Conservation (phyloP, 1,139 yeast genomes). For the Saccharomyces hybrid region DNA sequence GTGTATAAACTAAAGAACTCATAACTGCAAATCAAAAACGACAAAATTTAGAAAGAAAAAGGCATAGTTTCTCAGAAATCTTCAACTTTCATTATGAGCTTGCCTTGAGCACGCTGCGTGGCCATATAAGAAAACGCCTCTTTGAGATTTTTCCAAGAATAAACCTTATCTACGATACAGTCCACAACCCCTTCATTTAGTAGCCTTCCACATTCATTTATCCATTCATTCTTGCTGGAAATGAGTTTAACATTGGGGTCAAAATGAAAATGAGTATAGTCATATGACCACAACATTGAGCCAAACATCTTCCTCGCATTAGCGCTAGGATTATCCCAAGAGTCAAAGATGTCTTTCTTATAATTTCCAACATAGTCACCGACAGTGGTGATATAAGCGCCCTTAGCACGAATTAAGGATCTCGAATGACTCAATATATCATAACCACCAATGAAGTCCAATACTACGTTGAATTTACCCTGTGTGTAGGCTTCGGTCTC, state of each 20-base stretch:
- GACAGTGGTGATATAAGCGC: slow-evolving; percentile 45
- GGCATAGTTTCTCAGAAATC: slow-evolving; percentile 8
- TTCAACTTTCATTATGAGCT: too few species aligned
- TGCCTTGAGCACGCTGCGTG: too few species aligned
- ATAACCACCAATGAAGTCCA: slow-evolving; percentile 46
- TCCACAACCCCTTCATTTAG: slow-evolving; percentile 38
- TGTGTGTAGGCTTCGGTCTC: slow-evolving; percentile 24
- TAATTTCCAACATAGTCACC: slow-evolving; percentile 44
- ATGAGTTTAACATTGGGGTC: slow-evolving; percentile 27
- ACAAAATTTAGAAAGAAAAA: background rate
- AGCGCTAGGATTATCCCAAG: slow-evolving; percentile 34
- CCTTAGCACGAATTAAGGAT: slow-evolving; percentile 34
- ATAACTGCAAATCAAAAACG: background rate
- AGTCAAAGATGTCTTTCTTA: slow-evolving; percentile 31
- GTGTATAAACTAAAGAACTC: background rate
- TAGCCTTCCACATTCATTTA: slow-evolving; percentile 34
- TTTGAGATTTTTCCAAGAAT: too few species aligned
- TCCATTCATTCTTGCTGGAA: slow-evolving; percentile 30
- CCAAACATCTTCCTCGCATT: slow-evolving; percentile 35
- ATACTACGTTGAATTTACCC: slow-evolving; percentile 37
- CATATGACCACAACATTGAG: slow-evolving; percentile 31
- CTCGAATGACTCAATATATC: slow-evolving; percentile 30
- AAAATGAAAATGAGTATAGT: slow-evolving; percentile 32
- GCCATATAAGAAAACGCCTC: too few species aligned
- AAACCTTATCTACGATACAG: slow-evolving; percentile 43